Evolutionary conservation across 176 grass and related monocot genomes (phyloP).

Genomic region (Cenchrus americanus): DNA sequence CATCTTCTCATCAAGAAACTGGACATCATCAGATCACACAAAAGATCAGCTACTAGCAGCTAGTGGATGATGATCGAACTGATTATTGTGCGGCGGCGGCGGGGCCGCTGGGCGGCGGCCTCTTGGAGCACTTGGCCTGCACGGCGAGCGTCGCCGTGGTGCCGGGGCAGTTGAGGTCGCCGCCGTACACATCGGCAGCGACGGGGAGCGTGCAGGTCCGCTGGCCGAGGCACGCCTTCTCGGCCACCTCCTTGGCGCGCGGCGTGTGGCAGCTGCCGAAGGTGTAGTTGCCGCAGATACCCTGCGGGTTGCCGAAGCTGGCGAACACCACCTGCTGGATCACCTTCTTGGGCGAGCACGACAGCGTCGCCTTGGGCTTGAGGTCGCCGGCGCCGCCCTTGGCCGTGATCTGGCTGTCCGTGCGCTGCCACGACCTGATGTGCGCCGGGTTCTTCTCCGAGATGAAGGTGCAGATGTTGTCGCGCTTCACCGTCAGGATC

Average conservation of each 20-base stretch:
- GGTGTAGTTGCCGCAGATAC: slow-evolving; percentile 88
- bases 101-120: slow-evolving; percentile 20
- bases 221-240: slow-evolving; percentile 82
- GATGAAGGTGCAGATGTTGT: slow-evolving; percentile 90
- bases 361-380: slow-evolving; percentile 42
- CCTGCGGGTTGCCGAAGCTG: slow-evolving; percentile 80
- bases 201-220: slow-evolving; percentile 56
- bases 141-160: slow-evolving; percentile 77
- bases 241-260: slow-evolving; percentile 42
- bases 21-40: neutral
- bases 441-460: slow-evolving; percentile 69
- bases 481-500: slow-evolving; percentile 82
- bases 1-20: neutral
- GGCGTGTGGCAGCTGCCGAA: slow-evolving; percentile 69
- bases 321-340: slow-evolving; percentile 78
- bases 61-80: neutral
- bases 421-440: slow-evolving; percentile 56
- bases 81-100: slow-evolving; percentile 46
- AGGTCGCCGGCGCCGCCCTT: slow-evolving; percentile 42
- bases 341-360: slow-evolving; percentile 64
- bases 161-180: slow-evolving; percentile 63
- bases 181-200: slow-evolving; percentile 57
- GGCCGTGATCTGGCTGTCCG: slow-evolving; percentile 50
- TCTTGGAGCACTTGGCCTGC: slow-evolving; percentile 89
- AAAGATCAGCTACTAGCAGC: neutral